phyloP scores from a whole-genome alignment of 139 green algal species.

The Diplosphaera chodatii region DNA sequence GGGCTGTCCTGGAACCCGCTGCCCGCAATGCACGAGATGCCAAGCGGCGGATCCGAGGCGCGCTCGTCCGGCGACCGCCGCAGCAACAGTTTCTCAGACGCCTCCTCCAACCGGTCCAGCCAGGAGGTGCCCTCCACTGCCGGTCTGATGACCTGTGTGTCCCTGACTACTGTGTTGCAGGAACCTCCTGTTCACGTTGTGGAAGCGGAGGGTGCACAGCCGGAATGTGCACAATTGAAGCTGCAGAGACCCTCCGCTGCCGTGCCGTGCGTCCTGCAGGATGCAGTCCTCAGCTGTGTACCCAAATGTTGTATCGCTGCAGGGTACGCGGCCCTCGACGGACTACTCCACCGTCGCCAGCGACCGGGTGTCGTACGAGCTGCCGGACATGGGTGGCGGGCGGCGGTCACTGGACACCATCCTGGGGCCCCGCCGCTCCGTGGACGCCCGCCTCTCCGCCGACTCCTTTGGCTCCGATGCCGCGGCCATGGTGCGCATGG shows the following conservation, averaged over 20 bases:
- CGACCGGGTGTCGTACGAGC: background rate
- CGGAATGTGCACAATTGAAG: too few relatives aligned
- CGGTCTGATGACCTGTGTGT: too few relatives aligned
- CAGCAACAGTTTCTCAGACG: background rate
- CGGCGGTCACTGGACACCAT: background rate
- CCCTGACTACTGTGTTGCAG: too few relatives aligned
- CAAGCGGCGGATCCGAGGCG: background rate
- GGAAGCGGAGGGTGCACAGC: too few relatives aligned
- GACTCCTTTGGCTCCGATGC: background rate
- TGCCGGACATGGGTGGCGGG: background rate
- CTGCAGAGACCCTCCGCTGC: too few relatives aligned
- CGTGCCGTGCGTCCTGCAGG: too few relatives aligned
- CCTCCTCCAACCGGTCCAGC: background rate
- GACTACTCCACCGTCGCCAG: background rate
- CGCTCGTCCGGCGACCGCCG: background rate
- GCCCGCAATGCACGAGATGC: background rate
- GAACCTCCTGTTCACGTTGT: too few relatives aligned
- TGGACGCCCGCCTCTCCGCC: background rate
- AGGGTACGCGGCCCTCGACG: background rate
- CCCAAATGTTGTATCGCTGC: background rate
- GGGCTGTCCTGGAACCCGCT: background rate
- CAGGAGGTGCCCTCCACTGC: too few relatives aligned
- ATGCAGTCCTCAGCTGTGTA: too few relatives aligned
- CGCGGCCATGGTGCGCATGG: background rate
- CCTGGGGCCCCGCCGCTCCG: background rate